These are phyloP conservation scores for Aspergillus arachidicola DNA, from an alignment of 2,329 filamentous ascomycete genomes.

Conservation along the genomic window DNA sequence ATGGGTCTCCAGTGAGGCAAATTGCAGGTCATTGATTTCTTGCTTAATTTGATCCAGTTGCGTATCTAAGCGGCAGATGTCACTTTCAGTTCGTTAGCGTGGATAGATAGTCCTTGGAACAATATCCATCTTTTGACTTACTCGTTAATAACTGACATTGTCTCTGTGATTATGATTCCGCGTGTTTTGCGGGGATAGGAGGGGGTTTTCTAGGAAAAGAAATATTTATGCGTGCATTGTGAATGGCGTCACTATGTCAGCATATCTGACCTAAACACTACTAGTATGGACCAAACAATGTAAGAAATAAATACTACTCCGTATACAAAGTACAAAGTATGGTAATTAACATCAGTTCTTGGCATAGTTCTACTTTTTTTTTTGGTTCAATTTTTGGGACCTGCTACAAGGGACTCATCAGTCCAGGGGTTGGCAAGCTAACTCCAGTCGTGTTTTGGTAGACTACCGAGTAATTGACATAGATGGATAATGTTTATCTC, in stretches of 20 bases:
- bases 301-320: neutral
- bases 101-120: neutral
- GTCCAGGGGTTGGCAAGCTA: too few species aligned
- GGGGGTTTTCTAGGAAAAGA: neutral
- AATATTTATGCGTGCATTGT: neutral
- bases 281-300: neutral
- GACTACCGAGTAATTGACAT: too few species aligned
- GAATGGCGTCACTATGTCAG: neutral
- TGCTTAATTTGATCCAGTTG: conserved; percentile 62
- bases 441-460: too few species aligned
- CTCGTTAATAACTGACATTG: conserved; percentile 17
- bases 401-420: too few species aligned
- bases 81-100: conserved; percentile 38
- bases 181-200: neutral
- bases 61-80: conserved; percentile 59
- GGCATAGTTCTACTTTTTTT: neutral
- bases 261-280: neutral
- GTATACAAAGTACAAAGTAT: neutral
- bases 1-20: conserved; percentile 24
- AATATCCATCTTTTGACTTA: conserved; percentile 5
- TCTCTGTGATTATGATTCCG: neutral
- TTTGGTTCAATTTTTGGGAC: neutral
- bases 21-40: conserved; percentile 24
- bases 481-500: neutral
- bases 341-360: neutral